Evolutionary conservation across 257 asterid genomes (phyloP).

Genomic region (Solanum virginianum): DNA sequence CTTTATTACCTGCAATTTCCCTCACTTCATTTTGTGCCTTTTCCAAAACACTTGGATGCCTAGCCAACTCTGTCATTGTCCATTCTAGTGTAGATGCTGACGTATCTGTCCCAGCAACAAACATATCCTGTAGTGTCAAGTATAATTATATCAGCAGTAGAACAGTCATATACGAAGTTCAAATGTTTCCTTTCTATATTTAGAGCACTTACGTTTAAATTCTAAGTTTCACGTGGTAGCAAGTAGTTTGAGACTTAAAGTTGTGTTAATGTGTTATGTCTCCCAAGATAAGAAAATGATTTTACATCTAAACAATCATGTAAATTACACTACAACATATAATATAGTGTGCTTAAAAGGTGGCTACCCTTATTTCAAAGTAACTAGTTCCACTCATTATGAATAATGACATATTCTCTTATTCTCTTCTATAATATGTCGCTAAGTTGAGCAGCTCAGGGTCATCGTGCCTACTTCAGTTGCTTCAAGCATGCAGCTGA

Average conservation of each 20-base stretch:
- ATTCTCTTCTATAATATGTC: too few relatives aligned
- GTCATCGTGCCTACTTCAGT: too few relatives aligned
- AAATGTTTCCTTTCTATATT: not conserved
- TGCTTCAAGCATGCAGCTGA: too few relatives aligned
- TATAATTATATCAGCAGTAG: not conserved
- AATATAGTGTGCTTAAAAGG: not conserved
- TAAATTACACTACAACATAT: not conserved
- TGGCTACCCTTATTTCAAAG: not conserved
- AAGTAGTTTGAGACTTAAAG: not conserved
- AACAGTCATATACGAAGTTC: not conserved
- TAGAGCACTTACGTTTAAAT: not conserved
- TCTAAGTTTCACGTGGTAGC: not conserved
- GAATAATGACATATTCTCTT: too few relatives aligned
- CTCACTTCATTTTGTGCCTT: slow-evolving; percentile 23
- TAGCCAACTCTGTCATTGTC: slow-evolving; percentile 25
- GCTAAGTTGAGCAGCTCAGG: too few relatives aligned
- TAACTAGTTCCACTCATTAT: not conserved
- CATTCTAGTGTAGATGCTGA: slow-evolving; percentile 22
- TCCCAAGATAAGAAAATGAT: not conserved
- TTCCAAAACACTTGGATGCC: slow-evolving; percentile 9
- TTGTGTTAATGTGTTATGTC: not conserved
- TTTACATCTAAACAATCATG: too few relatives aligned
- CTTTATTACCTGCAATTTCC: slow-evolving; percentile 1
- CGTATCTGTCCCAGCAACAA: slow-evolving; percentile 33
- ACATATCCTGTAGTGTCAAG: slow-evolving; percentile 13